Conservation (phyloP, 2,329 filamentous ascomycete genomes). For the Chaetomium globosum region DNA sequence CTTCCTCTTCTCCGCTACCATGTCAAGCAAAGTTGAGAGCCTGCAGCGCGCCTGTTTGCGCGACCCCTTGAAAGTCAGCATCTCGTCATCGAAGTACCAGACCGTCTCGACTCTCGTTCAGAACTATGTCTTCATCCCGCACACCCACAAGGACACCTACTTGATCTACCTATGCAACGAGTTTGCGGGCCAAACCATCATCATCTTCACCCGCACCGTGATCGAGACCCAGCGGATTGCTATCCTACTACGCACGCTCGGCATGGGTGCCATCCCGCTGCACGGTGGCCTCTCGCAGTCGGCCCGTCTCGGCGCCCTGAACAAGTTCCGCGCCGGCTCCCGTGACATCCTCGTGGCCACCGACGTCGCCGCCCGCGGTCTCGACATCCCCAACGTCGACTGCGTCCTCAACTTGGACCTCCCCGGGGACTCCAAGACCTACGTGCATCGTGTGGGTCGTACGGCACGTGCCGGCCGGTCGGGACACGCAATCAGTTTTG, state of each 20-base stretch:
- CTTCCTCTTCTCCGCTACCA: slow-evolving; percentile 91
- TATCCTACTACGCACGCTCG: slow-evolving; percentile 78
- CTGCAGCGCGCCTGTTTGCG: slow-evolving; percentile 85
- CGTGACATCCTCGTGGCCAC: slow-evolving; percentile 88
- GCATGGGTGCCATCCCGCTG: slow-evolving; percentile 87
- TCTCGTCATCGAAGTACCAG: slow-evolving; percentile 83
- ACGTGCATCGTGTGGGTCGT: slow-evolving; percentile 85
- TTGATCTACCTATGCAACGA: slow-evolving; percentile 86
- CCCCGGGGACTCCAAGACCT: slow-evolving; percentile 83
- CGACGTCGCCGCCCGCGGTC: slow-evolving; percentile 88
- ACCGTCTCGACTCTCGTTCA: slow-evolving; percentile 88
- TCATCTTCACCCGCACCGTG: slow-evolving; percentile 91
- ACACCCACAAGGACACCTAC: slow-evolving; percentile 86
- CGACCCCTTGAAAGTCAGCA: slow-evolving; percentile 80
- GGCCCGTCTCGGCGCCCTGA: slow-evolving; percentile 80
- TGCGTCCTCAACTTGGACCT: slow-evolving; percentile 84
- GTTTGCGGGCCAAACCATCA: slow-evolving; percentile 79
- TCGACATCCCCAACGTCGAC: slow-evolving; percentile 91
- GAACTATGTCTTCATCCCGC: slow-evolving; percentile 82
- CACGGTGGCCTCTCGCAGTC: slow-evolving; percentile 92
- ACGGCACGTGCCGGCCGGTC: slow-evolving; percentile 85
- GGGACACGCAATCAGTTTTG: slow-evolving; percentile 76
- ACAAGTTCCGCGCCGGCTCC: slow-evolving; percentile 82
- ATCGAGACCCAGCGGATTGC: slow-evolving; percentile 86
- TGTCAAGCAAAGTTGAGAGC: slow-evolving; percentile 90